These are phyloP conservation scores for Cicer cuneatum DNA, from an alignment of 306 rosid species.

Conservation along the genomic window DNA sequence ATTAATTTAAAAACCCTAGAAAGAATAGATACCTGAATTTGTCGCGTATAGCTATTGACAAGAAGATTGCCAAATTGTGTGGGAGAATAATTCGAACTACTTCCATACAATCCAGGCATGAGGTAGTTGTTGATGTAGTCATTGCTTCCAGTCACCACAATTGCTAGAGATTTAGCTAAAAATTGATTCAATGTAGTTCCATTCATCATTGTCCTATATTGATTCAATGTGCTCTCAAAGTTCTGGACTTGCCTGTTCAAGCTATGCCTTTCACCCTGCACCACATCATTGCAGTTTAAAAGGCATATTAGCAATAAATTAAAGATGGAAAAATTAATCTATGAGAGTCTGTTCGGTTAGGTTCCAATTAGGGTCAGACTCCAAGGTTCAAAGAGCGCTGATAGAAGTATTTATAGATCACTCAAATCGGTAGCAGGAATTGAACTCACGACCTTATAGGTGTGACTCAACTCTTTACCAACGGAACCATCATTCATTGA, in stretches of 20 bases:
- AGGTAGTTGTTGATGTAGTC: constrained; percentile 22
- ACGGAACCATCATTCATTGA: too few species aligned
- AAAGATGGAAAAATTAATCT: neutral
- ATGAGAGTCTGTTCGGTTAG: too few species aligned
- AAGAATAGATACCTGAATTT: neutral
- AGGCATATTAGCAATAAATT: neutral
- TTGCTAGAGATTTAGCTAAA: constrained; percentile 3
- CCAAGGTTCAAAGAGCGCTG: too few species aligned
- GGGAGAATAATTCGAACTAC: neutral
- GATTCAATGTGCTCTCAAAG: constrained; percentile 49
- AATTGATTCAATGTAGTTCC: constrained; percentile 41
- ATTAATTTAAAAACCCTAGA: neutral
- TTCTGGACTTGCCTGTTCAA: constrained; percentile 60
- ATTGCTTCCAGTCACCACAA: constrained; percentile 7
- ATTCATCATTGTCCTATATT: constrained; percentile 53
- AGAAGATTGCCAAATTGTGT: constrained; percentile 63
- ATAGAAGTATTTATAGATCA: too few species aligned
- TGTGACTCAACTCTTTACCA: too few species aligned
- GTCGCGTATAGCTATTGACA: constrained; percentile 56
- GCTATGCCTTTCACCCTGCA: constrained; percentile 65
- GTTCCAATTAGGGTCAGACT: too few species aligned
- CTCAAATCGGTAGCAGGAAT: too few species aligned
- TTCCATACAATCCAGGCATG: neutral
- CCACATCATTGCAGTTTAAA: neutral
- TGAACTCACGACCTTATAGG: too few species aligned